phyloP scores from a whole-genome alignment of 2,329 filamentous ascomycete genomes.

The Colletotrichum shisoi region DNA sequence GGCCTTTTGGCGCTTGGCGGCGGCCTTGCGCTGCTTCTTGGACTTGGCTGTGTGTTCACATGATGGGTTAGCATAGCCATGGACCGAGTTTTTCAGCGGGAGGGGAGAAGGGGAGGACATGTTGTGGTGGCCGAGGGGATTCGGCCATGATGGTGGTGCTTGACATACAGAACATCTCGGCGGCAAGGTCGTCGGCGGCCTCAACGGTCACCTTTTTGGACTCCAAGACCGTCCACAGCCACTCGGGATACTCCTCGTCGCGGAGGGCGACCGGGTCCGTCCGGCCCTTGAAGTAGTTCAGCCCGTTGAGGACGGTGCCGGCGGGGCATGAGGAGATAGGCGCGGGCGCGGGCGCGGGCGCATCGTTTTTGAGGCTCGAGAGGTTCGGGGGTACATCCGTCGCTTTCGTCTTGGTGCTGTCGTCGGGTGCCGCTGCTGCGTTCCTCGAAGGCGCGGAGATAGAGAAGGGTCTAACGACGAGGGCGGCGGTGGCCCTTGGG shows the following conservation, averaged over 20 bases:
- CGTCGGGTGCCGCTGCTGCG: constrained; percentile 34
- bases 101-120: not conserved
- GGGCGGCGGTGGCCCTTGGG: constrained; percentile 35
- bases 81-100: not conserved
- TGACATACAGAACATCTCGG: constrained; percentile 80
- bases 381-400: constrained; percentile 43
- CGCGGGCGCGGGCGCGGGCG: constrained; percentile 45
- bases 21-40: constrained; percentile 78
- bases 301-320: constrained; percentile 74
- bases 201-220: constrained; percentile 63
- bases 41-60: constrained; percentile 71
- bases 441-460: constrained; percentile 44
- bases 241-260: constrained; percentile 79
- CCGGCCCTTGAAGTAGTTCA: constrained; percentile 80
- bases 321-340: constrained; percentile 64
- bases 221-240: constrained; percentile 79
- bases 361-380: constrained; percentile 45
- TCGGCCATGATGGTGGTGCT: not conserved
- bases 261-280: constrained; percentile 76
- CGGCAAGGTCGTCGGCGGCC: constrained; percentile 63
- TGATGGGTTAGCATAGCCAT: not conserved
- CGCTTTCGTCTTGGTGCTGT: constrained; percentile 49
- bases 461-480: constrained; percentile 52
- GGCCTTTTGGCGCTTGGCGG: constrained; percentile 68
- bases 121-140: not conserved